phyloP scores from a whole-genome alignment of 1,139 yeast genomes.

The Nakaseomyces glabratus region DNA sequence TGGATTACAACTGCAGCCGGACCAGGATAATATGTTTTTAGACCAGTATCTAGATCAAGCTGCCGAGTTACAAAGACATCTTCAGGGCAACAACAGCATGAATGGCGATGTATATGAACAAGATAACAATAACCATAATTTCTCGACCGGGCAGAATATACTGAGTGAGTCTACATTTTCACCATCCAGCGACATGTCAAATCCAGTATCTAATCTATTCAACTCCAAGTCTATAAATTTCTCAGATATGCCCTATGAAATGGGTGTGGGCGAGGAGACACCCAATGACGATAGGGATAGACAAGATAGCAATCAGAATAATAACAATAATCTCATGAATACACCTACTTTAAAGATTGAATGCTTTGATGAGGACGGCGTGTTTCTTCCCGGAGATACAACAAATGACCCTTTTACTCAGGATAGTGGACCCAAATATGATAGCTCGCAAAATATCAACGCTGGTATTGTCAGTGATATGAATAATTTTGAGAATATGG shows the following conservation, averaged over 20 bases:
- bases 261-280: slow-evolving; percentile 2
- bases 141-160: too few species aligned
- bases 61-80: slow-evolving; percentile 1
- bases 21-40: slow-evolving; percentile 5
- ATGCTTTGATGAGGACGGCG: slow-evolving; percentile 7
- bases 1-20: slow-evolving; percentile 6
- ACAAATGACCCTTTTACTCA: background rate
- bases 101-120: too few species aligned
- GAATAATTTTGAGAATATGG: too few species aligned
- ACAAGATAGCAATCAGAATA: background rate
- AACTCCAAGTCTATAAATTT: background rate
- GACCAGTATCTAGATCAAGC: slow-evolving; percentile 6
- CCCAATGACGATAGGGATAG: background rate
- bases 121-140: too few species aligned
- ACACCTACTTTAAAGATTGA: slow-evolving; percentile 13
- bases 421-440: background rate
- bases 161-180: slow-evolving; percentile 6
- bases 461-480: too few species aligned
- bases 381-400: background rate
- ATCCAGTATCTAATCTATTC: background rate
- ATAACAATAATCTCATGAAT: slow-evolving; percentile 6
- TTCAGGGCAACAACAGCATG: slow-evolving; percentile 1
- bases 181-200: slow-evolving; percentile 3
- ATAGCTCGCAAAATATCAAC: background rate
- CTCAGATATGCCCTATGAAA: background rate